Evolutionary conservation across 2,329 filamentous ascomycete species (phyloP), one percentile per base, ranked within the genome.

Genomic region (Meredithiella fracta): DNA sequence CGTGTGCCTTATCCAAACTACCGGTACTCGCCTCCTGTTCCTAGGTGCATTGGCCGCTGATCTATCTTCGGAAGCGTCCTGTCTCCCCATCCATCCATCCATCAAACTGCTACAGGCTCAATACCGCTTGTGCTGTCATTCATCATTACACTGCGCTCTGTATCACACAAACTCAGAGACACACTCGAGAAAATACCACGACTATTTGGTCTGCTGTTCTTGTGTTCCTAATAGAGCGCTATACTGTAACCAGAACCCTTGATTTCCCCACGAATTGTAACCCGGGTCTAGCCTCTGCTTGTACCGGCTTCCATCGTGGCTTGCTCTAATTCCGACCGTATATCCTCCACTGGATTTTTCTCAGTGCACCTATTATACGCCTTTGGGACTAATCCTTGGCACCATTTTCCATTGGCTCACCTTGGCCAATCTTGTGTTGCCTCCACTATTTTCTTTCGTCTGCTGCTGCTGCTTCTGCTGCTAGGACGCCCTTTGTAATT

Each of bases 181-280:
- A 26, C 22, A 6, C 22, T 8, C 23, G 38, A n/a, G 8, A 49
- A 11, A 25, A 49, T 23, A 49, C 9, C 15, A 3, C 22, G 44
- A 49, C 22, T 22, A n/a, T 15, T 22, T 42, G 22, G 11, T 11
- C 44, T 26, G 8, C 7, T 25, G 22, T 49, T 26, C 15, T 26
- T 49, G 44, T 49, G 4, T 26, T 11, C 9, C 44, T 22, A 25
- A 22, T n/a, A 9, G 22, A 49, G 44, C 22, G 44, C 44, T 25
- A n/a, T n/a, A 49, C 22, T 49, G 44, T 49, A 49, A n/a, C 44
- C 44, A 23, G 22, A 15, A 22, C 17, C 23, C 44, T 25, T 22
- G 20, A 25, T 49, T 49, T 23, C 44, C 44, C 44, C 23, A 49
- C 44, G 44, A 49, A 49, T 49, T 49, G 44, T 25, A n/a, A 49